These are phyloP conservation scores for Cadophora sp. DNA, from an alignment of 2,329 filamentous ascomycete species.

Conservation along the genomic window DNA sequence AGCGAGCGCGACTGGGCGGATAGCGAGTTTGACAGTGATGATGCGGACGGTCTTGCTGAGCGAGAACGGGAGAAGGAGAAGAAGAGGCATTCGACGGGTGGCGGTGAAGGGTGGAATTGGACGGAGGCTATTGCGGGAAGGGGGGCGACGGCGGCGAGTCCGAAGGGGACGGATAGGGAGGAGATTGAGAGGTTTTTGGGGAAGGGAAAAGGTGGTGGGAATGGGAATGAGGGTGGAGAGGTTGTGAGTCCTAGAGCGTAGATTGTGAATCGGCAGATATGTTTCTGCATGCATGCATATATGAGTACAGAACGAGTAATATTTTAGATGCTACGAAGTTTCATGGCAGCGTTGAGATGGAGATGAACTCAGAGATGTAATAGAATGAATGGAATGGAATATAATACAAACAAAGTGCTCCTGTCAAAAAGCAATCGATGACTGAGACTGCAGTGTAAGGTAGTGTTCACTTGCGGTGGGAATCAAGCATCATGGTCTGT, in stretches of 20 bases:
- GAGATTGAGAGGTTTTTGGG: slow-evolving; percentile 38
- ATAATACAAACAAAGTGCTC: background rate
- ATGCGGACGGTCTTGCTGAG: slow-evolving; percentile 45
- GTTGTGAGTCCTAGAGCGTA: background rate
- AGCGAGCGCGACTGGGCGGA: slow-evolving; percentile 70
- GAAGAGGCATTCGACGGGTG: slow-evolving; percentile 31
- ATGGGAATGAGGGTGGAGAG: background rate
- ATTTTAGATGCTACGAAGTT: background rate
- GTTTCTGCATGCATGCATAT: background rate
- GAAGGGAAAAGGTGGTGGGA: slow-evolving; percentile 15
- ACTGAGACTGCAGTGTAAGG: too few species aligned
- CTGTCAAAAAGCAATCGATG: too few species aligned
- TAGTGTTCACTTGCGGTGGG: too few species aligned
- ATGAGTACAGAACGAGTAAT: background rate
- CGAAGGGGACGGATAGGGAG: slow-evolving; percentile 34
- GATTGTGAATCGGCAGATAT: background rate
- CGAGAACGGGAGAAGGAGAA: slow-evolving; percentile 31
- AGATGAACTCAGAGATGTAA: background rate
- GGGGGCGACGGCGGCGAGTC: slow-evolving; percentile 46
- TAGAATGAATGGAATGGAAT: background rate
- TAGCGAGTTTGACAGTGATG: slow-evolving; percentile 55
- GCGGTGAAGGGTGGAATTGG: slow-evolving; percentile 54
- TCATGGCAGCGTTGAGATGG: background rate
- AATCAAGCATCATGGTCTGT: too few species aligned
- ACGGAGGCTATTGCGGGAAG: slow-evolving; percentile 61